phyloP scores from a whole-genome alignment of 306 rosid genomes.

The Argentina anserina region DNA sequence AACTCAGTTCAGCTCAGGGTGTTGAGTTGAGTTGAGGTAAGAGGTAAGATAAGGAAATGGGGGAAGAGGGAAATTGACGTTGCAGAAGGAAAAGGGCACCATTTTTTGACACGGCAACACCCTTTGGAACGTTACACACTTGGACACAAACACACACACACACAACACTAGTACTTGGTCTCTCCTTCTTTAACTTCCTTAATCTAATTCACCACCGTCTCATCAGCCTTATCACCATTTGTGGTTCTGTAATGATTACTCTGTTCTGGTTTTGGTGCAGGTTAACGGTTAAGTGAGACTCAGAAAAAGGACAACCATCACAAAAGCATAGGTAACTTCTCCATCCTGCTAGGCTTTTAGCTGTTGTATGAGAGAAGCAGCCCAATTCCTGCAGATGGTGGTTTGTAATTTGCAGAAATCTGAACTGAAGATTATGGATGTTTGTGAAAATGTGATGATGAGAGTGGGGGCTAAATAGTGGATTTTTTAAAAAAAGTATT shows the following conservation, averaged over 20 bases:
- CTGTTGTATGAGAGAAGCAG: neutral
- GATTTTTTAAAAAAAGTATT: too few relatives aligned
- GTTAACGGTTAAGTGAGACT: neutral
- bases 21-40: neutral
- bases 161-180: neutral
- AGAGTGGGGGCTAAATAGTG: neutral
- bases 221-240: constrained; percentile 5
- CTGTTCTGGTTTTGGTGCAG: neutral
- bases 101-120: constrained; percentile 8
- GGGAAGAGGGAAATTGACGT: constrained; percentile 3
- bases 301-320: neutral
- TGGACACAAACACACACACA: too few relatives aligned
- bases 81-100: constrained; percentile 14
- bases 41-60: neutral
- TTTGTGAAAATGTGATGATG: neutral
- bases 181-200: neutral
- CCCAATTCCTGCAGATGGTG: neutral
- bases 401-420: neutral
- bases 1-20: neutral
- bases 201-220: neutral
- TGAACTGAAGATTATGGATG: neutral
- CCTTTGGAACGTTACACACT: constrained; percentile 11
- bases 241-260: constrained; percentile 9
- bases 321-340: neutral
- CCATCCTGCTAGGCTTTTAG: neutral